phyloP scores from a whole-genome alignment of 1,139 yeast genomes.

The Groenewaldozyma auringiensis region DNA sequence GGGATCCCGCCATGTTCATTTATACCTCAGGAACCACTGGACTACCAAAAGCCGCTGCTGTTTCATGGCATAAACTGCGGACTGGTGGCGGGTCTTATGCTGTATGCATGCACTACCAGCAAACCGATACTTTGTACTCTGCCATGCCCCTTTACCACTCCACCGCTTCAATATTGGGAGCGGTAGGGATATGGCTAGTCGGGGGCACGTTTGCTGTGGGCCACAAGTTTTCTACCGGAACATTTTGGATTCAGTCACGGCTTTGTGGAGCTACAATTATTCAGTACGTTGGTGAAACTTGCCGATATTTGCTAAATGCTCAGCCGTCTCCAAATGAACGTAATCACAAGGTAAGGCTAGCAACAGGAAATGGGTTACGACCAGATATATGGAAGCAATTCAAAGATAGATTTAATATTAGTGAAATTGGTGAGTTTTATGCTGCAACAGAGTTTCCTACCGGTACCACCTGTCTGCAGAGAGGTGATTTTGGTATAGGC shows the following conservation, averaged over 20 bases:
- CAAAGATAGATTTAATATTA: slow-evolving; percentile 66
- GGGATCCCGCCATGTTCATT: slow-evolving; percentile 60
- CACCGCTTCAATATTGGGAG: slow-evolving; percentile 84
- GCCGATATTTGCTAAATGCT: slow-evolving; percentile 73
- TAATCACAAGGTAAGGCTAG: slow-evolving; percentile 57
- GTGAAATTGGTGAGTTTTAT: slow-evolving; percentile 81
- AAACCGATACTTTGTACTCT: slow-evolving; percentile 59
- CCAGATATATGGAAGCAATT: slow-evolving; percentile 86
- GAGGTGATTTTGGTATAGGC: slow-evolving; percentile 76
- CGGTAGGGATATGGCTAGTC: slow-evolving; percentile 56
- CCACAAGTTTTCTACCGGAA: slow-evolving; percentile 73
- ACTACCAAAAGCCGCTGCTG: slow-evolving; percentile 86
- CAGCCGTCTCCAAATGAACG: slow-evolving; percentile 62
- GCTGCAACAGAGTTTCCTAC: slow-evolving; percentile 93
- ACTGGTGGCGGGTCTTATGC: slow-evolving; percentile 70
- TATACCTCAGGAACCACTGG: slow-evolving; percentile 97
- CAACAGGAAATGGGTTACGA: slow-evolving; percentile 89
- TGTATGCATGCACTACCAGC: slow-evolving; percentile 53
- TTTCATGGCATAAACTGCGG: slow-evolving; percentile 81
- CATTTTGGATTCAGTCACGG: slow-evolving; percentile 88
- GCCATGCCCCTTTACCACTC: slow-evolving; percentile 97
- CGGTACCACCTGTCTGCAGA: slow-evolving; percentile 77
- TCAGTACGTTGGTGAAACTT: slow-evolving; percentile 94
- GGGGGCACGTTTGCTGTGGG: slow-evolving; percentile 74
- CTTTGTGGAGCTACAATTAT: slow-evolving; percentile 66